Conservation (phyloP, 108 stramenopile species). For the Epithemia pelagica region DNA sequence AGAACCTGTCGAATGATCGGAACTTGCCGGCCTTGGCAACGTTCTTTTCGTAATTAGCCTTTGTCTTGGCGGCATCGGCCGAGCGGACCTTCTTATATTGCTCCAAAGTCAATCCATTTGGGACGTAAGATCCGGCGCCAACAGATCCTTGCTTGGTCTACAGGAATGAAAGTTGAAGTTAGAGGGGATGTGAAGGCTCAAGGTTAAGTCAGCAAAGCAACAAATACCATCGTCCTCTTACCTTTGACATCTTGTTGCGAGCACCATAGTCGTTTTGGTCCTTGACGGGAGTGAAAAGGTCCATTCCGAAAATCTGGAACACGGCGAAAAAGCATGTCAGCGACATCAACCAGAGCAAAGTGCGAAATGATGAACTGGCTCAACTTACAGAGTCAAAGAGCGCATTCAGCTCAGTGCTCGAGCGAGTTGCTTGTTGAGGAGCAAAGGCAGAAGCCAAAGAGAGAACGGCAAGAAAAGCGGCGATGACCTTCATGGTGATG, state of each 20-base stretch:
- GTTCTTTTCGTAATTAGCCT: conserved; percentile 46
- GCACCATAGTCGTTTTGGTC: conserved; percentile 68
- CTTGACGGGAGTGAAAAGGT: conserved; percentile 40
- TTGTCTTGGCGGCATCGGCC: conserved; percentile 40
- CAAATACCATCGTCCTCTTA: conserved; percentile 4
- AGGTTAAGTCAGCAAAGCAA: neutral
- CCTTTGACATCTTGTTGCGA: conserved; percentile 34
- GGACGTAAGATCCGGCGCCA: conserved; percentile 44
- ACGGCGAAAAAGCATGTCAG: conserved; percentile 1
- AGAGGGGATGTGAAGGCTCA: neutral
- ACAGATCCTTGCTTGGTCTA: conserved; percentile 45
- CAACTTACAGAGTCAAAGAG: too few species aligned
- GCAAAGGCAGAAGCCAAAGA: conserved; percentile 73
- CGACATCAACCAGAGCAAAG: too few species aligned
- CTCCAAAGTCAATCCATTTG: conserved; percentile 39
- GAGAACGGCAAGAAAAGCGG: conserved; percentile 58
- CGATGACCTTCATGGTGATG: conserved; percentile 58
- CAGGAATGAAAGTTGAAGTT: conserved; percentile 2
- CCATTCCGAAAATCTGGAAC: conserved; percentile 38
- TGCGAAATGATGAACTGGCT: too few species aligned
- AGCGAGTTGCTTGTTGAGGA: conserved; percentile 31
- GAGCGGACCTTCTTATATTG: conserved; percentile 43
- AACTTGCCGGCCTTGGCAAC: conserved; percentile 62
- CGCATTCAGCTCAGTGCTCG: conserved; percentile 12
- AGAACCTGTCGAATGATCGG: conserved; percentile 52